These are phyloP conservation scores for Skeletonema grethae DNA, from an alignment of 108 stramenopile species.

Conservation along the genomic window DNA sequence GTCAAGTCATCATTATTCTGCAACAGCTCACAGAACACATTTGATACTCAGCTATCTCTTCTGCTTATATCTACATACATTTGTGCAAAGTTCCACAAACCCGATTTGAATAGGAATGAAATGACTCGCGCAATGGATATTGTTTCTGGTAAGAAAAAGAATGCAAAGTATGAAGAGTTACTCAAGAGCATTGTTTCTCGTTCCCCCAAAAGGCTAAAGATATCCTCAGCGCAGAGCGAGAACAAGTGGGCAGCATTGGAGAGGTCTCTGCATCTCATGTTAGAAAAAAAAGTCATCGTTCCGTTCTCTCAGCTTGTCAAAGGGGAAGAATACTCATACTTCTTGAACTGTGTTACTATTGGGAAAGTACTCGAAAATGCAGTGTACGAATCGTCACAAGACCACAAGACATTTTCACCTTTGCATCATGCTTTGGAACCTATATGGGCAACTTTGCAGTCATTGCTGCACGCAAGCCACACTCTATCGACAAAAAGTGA, in stretches of 20 bases:
- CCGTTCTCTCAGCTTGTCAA: conserved; percentile 13
- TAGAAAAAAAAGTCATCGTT: conserved; percentile 30
- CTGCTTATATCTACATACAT: conserved; percentile 22
- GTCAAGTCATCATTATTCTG: not conserved
- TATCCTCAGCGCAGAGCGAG: not conserved
- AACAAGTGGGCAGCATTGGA: conserved; percentile 13
- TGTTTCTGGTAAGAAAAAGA: not conserved
- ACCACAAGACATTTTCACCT: conserved; percentile 25
- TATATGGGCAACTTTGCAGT: conserved; percentile 33
- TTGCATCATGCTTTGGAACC: conserved; percentile 40
- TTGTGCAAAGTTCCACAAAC: not conserved
- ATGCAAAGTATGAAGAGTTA: not conserved
- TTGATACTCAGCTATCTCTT: conserved; percentile 21
- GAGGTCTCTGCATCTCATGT: conserved; percentile 11
- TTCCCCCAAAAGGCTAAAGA: not conserved
- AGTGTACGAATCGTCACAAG: conserved; percentile 8
- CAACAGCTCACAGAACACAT: conserved; percentile 17
- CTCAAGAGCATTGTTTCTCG: not conserved
- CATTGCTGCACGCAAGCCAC: conserved; percentile 14
- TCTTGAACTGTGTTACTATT: conserved; percentile 26
- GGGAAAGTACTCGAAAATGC: conserved; percentile 20
- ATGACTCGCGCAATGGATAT: not conserved
- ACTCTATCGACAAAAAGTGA: not conserved
- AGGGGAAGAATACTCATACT: conserved; percentile 20
- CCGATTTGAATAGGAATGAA: too few species aligned